These are phyloP conservation scores for Glycine soja DNA, from an alignment of 306 rosid genomes.

Conservation along the genomic window DNA sequence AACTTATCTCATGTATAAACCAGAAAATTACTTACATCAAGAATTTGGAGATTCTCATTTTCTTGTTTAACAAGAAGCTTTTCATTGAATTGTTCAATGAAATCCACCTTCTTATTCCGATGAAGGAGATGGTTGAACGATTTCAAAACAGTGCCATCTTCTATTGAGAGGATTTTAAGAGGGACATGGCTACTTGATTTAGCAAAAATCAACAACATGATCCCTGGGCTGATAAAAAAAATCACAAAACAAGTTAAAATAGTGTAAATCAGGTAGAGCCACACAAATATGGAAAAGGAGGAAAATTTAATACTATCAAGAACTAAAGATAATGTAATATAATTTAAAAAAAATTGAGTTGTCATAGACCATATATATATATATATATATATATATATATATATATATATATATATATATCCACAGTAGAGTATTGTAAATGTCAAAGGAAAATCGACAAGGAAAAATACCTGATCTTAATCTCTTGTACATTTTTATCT, in stretches of 20 bases:
- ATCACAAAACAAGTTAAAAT: constrained; percentile 25
- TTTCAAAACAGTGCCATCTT: constrained; percentile 96
- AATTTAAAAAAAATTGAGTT: constrained; percentile 1
- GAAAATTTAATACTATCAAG: constrained; percentile 5
- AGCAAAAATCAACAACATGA: constrained; percentile 84
- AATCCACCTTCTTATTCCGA: constrained; percentile 96
- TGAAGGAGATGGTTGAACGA: constrained; percentile 94
- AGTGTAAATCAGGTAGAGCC: constrained; percentile 24
- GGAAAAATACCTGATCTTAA: constrained; percentile 82
- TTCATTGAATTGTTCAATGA: constrained; percentile 96
- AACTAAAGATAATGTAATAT: constrained; percentile 1
- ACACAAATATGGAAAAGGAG: neutral
- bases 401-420: neutral
- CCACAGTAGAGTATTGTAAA: constrained; percentile 11
- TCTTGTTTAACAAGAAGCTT: constrained; percentile 98
- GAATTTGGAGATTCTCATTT: constrained; percentile 94
- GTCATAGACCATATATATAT: constrained; percentile 8
- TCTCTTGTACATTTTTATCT: constrained; percentile 93
- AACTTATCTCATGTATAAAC: neutral
- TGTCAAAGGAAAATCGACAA: neutral
- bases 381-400: too few species aligned
- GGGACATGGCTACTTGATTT: constrained; percentile 90
- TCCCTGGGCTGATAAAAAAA: constrained; percentile 80
- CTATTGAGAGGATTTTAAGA: constrained; percentile 91
- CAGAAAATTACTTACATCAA: constrained; percentile 72